These are phyloP conservation scores for Volvox carteri DNA, from an alignment of 163 green algal species.

Conservation along the genomic window DNA sequence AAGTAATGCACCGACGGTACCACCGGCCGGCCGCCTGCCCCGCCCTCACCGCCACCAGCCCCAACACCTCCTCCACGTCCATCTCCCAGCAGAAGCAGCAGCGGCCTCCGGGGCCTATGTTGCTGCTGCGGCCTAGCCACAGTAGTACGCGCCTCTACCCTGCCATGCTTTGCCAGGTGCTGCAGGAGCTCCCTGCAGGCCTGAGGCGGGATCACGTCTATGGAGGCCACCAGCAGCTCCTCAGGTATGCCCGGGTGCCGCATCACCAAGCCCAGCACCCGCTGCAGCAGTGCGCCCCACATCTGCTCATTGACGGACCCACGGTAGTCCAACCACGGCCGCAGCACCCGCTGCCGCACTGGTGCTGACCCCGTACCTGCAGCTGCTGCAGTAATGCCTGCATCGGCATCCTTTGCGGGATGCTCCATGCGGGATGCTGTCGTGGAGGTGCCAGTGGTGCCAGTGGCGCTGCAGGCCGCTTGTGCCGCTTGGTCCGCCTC, in stretches of 20 bases:
- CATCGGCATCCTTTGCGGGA: neutral
- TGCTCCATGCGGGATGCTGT: too few relatives aligned
- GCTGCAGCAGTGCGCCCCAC: constrained; percentile 13
- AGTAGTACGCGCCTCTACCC: neutral
- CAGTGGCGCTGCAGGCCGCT: neutral
- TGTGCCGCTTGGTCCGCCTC: neutral
- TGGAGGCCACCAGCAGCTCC: constrained; percentile 13
- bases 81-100: constrained; percentile 4
- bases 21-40: neutral
- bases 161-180: constrained; percentile 15
- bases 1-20: constrained; percentile 12
- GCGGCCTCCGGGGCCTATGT: neutral
- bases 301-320: neutral
- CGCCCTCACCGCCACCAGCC: neutral
- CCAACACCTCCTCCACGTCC: neutral
- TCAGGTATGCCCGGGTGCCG: constrained; percentile 13
- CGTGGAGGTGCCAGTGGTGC: neutral
- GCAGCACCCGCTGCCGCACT: constrained; percentile 7
- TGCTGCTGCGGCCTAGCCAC: neutral
- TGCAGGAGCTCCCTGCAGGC: constrained; percentile 28
- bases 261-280: constrained; percentile 38
- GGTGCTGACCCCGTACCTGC: neutral
- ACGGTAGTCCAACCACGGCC: constrained; percentile 40
- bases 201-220: constrained; percentile 40
- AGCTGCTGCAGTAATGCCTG: neutral